Percentiles rank a stretch among this genome's conserved stretches.
These are phyloP conservation scores for Pestalotiopsis sp. DNA, from an alignment of 2,329 filamentous ascomycete genomes.

Conservation along the genomic window DNA sequence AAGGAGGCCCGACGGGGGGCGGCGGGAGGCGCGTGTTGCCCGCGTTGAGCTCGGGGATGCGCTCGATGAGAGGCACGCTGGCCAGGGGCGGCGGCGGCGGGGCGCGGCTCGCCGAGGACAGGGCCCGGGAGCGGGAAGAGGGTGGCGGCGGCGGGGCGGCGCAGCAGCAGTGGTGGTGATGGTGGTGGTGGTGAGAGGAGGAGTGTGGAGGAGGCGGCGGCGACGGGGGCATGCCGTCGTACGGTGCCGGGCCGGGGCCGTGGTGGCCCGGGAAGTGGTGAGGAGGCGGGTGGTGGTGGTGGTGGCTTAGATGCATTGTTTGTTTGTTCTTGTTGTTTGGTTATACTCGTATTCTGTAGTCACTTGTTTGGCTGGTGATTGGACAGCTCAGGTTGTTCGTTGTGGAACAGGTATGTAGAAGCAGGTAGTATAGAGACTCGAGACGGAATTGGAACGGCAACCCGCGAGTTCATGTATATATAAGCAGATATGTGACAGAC, in stretches of 20 bases:
- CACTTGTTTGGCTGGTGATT: background rate
- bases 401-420: background rate
- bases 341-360: background rate
- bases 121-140: background rate
- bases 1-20: background rate
- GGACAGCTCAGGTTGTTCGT: too few relatives aligned
- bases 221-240: background rate
- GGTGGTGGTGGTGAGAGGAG: background rate
- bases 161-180: background rate
- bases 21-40: background rate
- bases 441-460: background rate
- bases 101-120: background rate
- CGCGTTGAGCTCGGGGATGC: slow-evolving; percentile 2
- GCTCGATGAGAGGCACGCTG: background rate
- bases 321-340: background rate
- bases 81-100: background rate
- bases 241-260: background rate
- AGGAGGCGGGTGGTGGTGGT: slow-evolving; percentile 1
- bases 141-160: background rate
- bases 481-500: background rate
- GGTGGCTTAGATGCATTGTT: background rate
- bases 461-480: background rate
- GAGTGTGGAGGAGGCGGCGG: background rate
- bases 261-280: background rate
- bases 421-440: background rate